These are phyloP conservation scores for Boletus patriciae DNA, from an alignment of 768 basidiomycete genomes.

Conservation along the genomic window DNA sequence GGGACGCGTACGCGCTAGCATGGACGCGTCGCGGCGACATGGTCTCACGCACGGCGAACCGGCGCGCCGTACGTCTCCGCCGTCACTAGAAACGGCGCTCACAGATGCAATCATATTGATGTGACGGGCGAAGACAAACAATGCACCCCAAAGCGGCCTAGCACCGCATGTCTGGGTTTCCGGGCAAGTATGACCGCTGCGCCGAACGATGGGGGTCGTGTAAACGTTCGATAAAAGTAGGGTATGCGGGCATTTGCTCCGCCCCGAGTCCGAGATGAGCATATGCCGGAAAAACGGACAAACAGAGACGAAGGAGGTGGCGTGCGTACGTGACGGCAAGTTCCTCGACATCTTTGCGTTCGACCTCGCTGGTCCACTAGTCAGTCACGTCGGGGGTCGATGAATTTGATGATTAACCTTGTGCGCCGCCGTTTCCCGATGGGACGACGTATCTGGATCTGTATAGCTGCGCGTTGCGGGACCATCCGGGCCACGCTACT, in stretches of 20 bases:
- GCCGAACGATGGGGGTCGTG: too few species aligned
- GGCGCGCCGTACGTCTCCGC: neutral
- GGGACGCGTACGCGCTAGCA: too few species aligned
- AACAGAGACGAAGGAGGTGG: neutral
- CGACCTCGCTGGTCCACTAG: neutral
- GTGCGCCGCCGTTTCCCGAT: neutral
- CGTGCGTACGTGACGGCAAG: neutral
- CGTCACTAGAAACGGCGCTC: neutral
- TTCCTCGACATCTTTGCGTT: neutral
- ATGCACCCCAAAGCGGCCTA: neutral
- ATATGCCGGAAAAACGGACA: neutral
- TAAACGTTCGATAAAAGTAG: neutral
- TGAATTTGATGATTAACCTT: slow-evolving; percentile 6
- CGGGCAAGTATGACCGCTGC: slow-evolving; percentile 10
- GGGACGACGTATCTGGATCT: neutral
- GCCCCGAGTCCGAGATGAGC: neutral
- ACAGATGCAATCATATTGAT: neutral
- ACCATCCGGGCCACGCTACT: neutral
- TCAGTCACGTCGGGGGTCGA: neutral
- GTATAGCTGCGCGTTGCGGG: neutral
- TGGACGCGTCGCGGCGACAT: neutral
- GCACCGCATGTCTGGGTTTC: neutral
- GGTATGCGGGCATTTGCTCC: neutral
- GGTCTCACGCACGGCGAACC: neutral
- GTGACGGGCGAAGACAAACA: neutral